These are phyloP conservation scores for Huntiella moniliformis DNA, from an alignment of 2,329 filamentous ascomycete species.

Conservation along the genomic window DNA sequence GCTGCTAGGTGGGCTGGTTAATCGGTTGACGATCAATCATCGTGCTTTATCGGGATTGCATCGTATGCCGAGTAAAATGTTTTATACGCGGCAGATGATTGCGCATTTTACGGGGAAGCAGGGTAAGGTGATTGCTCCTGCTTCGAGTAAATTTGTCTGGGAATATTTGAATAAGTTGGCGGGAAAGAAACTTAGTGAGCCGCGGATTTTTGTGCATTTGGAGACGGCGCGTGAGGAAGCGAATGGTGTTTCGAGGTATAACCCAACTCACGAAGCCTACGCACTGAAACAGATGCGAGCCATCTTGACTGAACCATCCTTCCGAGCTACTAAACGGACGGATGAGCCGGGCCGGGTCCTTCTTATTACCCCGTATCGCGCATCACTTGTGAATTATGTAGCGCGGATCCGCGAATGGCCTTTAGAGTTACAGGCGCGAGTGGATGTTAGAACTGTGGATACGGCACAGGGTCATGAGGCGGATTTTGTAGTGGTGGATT, in stretches of 20 bases:
- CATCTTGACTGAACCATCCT: constrained; percentile 18
- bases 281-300: constrained; percentile 18
- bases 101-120: constrained; percentile 14
- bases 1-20: constrained; percentile 17
- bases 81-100: constrained; percentile 23
- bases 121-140: constrained; percentile 15
- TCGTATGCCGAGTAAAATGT: constrained; percentile 23
- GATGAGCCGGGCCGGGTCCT: constrained; percentile 21
- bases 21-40: constrained; percentile 21
- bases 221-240: constrained; percentile 15
- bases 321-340: constrained; percentile 17
- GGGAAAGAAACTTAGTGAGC: constrained; percentile 16
- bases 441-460: constrained; percentile 26
- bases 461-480: constrained; percentile 29
- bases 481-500: constrained; percentile 28
- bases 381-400: constrained; percentile 20
- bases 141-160: constrained; percentile 16
- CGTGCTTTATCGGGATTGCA: constrained; percentile 22
- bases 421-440: constrained; percentile 16
- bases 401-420: constrained; percentile 17
- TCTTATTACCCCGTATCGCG: constrained; percentile 26
- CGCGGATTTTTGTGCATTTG: constrained; percentile 21
- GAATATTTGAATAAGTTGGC: constrained; percentile 17
- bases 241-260: constrained; percentile 22
- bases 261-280: constrained; percentile 22